phyloP scores from a whole-genome alignment of 768 basidiomycete genomes.

The Mycena filopes region DNA sequence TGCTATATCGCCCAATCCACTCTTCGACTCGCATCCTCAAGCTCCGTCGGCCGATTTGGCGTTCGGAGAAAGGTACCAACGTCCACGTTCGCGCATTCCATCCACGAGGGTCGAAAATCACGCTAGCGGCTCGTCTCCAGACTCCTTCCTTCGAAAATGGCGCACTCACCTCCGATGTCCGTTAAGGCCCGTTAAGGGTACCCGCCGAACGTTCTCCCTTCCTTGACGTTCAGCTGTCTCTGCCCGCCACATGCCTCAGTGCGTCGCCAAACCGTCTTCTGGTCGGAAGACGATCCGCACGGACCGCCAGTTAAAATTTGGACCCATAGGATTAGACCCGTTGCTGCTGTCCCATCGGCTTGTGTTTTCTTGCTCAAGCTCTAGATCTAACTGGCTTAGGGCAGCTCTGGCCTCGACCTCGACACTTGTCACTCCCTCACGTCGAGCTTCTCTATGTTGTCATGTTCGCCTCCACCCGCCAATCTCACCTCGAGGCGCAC shows the following conservation, averaged over 20 bases:
- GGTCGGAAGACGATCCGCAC: constrained; percentile 20
- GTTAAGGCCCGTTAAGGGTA: no score
- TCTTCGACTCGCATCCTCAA: not conserved
- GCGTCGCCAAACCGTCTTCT: not conserved
- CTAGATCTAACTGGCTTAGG: not conserved
- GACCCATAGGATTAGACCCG: not conserved
- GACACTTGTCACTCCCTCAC: no score
- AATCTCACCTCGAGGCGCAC: constrained; percentile 20
- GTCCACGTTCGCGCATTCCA: no score
- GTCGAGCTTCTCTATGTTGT: not conserved
- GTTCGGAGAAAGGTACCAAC: no score
- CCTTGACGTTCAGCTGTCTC: no score
- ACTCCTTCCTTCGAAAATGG: no score
- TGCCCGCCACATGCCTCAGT: no score
- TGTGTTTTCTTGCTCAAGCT: not conserved
- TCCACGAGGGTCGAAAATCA: not conserved
- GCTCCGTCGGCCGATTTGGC: not conserved
- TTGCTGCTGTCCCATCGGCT: not conserved
- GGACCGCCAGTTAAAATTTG: not conserved
- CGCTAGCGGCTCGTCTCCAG: no score
- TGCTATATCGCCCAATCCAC: not conserved
- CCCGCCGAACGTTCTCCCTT: no score
- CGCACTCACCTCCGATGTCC: no score
- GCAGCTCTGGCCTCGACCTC: not conserved
- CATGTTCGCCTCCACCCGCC: not conserved